Evolutionary conservation across 106 monocot species (phyloP).

Genomic region (Iris macrosiphon): DNA sequence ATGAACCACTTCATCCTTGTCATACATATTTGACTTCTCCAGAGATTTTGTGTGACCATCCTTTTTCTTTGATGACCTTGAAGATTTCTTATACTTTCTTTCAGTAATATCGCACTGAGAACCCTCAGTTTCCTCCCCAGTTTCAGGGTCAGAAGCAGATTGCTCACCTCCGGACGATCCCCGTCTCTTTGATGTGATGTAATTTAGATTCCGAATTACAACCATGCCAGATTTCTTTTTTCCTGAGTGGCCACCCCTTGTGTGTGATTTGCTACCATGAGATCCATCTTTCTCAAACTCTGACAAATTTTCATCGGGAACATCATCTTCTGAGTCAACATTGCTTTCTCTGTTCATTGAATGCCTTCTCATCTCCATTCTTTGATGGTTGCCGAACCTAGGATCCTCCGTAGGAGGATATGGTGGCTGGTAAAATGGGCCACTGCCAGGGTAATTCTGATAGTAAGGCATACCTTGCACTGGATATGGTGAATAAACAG

Average conservation of each 20-base stretch:
- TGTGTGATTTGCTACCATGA: conserved; percentile 40
- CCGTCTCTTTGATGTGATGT: conserved; percentile 55
- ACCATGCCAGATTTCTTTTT: conserved; percentile 69
- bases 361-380: conserved; percentile 31
- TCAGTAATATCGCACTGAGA: conserved; percentile 13
- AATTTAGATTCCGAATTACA: conserved; percentile 81
- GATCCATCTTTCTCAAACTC: conserved; percentile 48
- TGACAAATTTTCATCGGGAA: conserved; percentile 17
- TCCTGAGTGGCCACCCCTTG: conserved; percentile 33
- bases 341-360: conserved; percentile 45
- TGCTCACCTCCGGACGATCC: conserved; percentile 43
- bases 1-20: conserved; percentile 25
- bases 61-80: conserved; percentile 50
- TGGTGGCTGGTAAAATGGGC: conserved; percentile 51
- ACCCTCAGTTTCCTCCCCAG: conserved; percentile 32
- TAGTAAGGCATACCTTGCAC: conserved; percentile 83
- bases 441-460: conserved; percentile 59
- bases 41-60: conserved; percentile 8
- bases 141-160: conserved; percentile 38
- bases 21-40: conserved; percentile 27
- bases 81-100: conserved; percentile 44
- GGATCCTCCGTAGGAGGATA: conserved; percentile 32
- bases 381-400: conserved; percentile 22
- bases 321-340: conserved; percentile 37
- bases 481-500: conserved; percentile 55